Evolutionary conservation across 331 rosid species (phyloP), one percentile per base, ranked within the genome.

Genomic region (Telfairia occidentalis): DNA sequence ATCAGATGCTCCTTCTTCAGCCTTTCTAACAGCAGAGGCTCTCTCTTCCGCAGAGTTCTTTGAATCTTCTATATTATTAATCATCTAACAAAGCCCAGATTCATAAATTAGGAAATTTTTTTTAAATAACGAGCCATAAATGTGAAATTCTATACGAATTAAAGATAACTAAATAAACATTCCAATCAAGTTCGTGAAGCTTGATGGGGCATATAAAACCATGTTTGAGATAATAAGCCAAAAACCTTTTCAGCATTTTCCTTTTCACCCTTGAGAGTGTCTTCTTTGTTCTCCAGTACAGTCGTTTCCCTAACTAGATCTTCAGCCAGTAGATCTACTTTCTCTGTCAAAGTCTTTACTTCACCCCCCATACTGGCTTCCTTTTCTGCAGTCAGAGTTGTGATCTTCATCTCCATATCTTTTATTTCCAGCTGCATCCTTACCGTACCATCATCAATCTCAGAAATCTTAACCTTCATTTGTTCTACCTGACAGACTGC

Each of bases 321-420:
- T 83, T 88, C 90, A 71, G 96, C 82, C 79, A 90, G 85, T 13
- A 73, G 78, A 77, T 91, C 97, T 55, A 88, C 93, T 80, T 81
- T 87, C 75, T 87, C 90, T 3, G 96, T 86, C 82, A 91, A 85
- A 76, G 83, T 77, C 87, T 95, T 91, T 32, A 86, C 90, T 84
- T 95, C 98, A 49, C 86, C 96, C 48, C 97, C 97, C 98, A 95
- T 91, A 82, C 81, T 82, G 50, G 96, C 92, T 79, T 91, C 98
- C 88, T 86, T 95, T 81, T 88, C 96, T 23, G 90, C 92, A 45
- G 92, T 82, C 87, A 94, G 71, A 78, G 82, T 86, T 28, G 81
- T 80, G 79, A 94, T 76, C 75, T 85, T 85, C 21, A 78, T 76
- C 83, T 94, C 96, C 92, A 86, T 90, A 76, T 87, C 98, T 82